A percentile compares a stretch with the other conserved stretches of the same genome.
Conservation (phyloP, 352 stramenopile species). For the Phytophthora citrophthora region DNA sequence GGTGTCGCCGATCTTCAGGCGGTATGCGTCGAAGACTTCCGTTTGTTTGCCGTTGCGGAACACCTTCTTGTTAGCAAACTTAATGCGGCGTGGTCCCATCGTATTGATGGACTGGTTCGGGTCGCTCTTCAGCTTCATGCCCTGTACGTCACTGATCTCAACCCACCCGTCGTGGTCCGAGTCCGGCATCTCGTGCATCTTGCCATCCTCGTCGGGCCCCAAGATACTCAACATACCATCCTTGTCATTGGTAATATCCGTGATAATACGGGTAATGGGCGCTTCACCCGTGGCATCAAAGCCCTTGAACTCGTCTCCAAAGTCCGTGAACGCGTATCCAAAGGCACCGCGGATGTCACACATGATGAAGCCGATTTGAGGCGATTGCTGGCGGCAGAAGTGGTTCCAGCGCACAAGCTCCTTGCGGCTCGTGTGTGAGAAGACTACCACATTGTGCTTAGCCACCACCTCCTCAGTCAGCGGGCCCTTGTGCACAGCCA, state of each 20-base stretch:
- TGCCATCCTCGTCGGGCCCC: conserved; percentile 83
- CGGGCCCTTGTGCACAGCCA: conserved; percentile 73
- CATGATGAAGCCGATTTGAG: conserved; percentile 82
- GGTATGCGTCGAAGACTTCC: conserved; percentile 86
- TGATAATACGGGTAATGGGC: conserved; percentile 89
- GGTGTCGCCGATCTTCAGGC: conserved; percentile 84
- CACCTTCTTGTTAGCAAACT: conserved; percentile 87
- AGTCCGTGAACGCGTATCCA: conserved; percentile 85
- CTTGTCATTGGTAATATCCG: conserved; percentile 84
- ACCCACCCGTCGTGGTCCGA: conserved; percentile 87
- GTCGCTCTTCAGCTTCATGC: conserved; percentile 70
- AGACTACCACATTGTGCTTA: conserved; percentile 90
- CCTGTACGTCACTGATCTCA: conserved; percentile 85
- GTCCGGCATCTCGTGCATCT: conserved; percentile 90
- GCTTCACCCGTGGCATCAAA: conserved; percentile 85
- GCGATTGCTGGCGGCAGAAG: conserved; percentile 84
- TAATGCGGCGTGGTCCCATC: conserved; percentile 74
- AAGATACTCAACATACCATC: conserved; percentile 80
- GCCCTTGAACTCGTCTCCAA: conserved; percentile 74
- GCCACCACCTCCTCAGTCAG: conserved; percentile 71
- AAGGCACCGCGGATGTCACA: conserved; percentile 83
- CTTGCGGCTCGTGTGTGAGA: conserved; percentile 73
- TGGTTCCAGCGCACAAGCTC: conserved; percentile 91
- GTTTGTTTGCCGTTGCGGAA: conserved; percentile 88
- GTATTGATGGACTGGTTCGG: conserved; percentile 79